Evolutionary conservation across 2,329 filamentous ascomycete species (phyloP), one percentile per base, ranked within the genome.

Genomic region (Lasiodiplodia citricola): DNA sequence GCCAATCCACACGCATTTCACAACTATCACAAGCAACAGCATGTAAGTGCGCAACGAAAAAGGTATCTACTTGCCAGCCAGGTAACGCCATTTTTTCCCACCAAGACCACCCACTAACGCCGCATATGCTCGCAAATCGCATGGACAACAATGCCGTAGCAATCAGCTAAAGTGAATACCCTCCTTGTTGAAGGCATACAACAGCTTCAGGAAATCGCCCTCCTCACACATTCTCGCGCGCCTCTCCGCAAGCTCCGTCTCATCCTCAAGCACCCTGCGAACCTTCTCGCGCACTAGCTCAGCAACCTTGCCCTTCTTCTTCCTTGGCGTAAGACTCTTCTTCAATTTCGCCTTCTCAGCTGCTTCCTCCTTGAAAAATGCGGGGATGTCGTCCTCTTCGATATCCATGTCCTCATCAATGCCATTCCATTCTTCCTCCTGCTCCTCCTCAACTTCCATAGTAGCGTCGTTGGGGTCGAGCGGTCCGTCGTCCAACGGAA

Each of bases 261-360:
- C 90, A 71, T 91, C 88, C 76, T 95, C 91, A 23, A 98, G 84
- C 23, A 97, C 93, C 77, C 91, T 92, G 74, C 91, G 86, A 55
- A 98, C 91, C 83, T 98, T 98, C 74, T 91, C 88, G 72, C 91
- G 87, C n/a, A 99, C 91, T 41, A 97, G 80, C 75, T 94, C 89
- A 0, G 90, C 88, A 3, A 96, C 89, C 78, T 91, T 93, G 8
- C 92, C 92, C 83, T 91, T 93, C 82, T 88, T 91, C 80, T 92
- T 92, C 76, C 85, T 77, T 57, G 82, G 89, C 21, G 55, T 54
- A 83, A 84, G 87, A 83, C 82, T 82, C 65, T 80, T 80, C 57
- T 73, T 74, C 60, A 87, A 90, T 79, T 90, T 91, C 38, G 77
- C 79, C 72, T 84, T 84, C 74, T 85, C 80, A 70, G 82, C 79